Percentiles rank a stretch among this genome's conserved stretches.
These are phyloP conservation scores for Inonotus hispidus DNA, from an alignment of 1,284 basidiomycete species.

Conservation along the genomic window DNA sequence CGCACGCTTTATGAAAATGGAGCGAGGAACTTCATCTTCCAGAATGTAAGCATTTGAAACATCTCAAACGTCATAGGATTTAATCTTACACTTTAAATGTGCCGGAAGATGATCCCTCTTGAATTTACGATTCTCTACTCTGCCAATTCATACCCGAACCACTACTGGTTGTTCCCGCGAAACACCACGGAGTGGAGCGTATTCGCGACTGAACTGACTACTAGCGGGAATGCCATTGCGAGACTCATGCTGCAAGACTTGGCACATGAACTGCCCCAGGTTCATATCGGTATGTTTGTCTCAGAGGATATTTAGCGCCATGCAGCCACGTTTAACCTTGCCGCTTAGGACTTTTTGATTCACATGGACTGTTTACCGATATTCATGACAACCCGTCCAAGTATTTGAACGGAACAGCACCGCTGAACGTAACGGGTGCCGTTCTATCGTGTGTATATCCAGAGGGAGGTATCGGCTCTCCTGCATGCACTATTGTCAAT, in stretches of 20 bases:
- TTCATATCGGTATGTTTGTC: conserved; percentile 31
- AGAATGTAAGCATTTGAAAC: conserved; percentile 34
- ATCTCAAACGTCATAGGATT: neutral
- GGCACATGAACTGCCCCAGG: conserved; percentile 29
- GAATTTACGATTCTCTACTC: conserved; percentile 31
- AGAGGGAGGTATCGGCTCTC: conserved; percentile 20
- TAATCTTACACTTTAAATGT: neutral
- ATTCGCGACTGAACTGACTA: conserved; percentile 33
- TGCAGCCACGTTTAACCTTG: neutral
- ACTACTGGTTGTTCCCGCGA: conserved; percentile 30
- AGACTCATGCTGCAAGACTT: conserved; percentile 30
- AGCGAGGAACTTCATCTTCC: conserved; percentile 43
- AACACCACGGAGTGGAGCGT: conserved; percentile 38
- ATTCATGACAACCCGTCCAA: conserved; percentile 28
- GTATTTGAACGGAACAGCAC: conserved; percentile 33
- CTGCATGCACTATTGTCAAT: conserved; percentile 26
- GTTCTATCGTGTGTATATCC: conserved; percentile 27
- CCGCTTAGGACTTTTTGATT: conserved; percentile 29
- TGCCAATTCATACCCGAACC: conserved; percentile 31
- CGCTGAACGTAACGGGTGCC: conserved; percentile 30
- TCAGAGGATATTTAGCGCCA: neutral
- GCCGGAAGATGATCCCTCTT: conserved; percentile 31
- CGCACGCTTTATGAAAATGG: conserved; percentile 35
- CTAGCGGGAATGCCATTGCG: conserved; percentile 32
- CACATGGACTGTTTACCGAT: conserved; percentile 31